Evolutionary conservation across 1,284 basidiomycete genomes (phyloP).

Genomic region (Trametes sp.): DNA sequence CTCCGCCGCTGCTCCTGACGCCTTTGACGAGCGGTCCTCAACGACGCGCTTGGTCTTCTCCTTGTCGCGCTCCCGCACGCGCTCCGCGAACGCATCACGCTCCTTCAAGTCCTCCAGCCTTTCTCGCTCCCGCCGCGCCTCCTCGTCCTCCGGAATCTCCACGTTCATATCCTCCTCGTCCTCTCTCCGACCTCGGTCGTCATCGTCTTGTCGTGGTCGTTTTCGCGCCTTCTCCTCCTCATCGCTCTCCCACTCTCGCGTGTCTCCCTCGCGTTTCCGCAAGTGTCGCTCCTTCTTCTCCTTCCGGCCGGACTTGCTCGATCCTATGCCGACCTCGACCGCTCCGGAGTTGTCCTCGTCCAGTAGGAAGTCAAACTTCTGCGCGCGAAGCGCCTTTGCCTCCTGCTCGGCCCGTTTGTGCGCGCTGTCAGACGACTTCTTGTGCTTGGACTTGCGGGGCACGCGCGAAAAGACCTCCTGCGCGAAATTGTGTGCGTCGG

Average conservation of each 20-base stretch:
- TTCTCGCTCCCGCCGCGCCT: conserved; percentile 75
- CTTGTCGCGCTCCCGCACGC: conserved; percentile 85
- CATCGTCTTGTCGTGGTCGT: conserved; percentile 60
- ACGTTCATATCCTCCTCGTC: conserved; percentile 48
- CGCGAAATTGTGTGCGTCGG: conserved; percentile 84
- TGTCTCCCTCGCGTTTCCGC: conserved; percentile 83
- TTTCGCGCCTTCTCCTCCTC: conserved; percentile 84
- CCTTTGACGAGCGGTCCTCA: conserved; percentile 87
- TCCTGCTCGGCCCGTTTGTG: conserved; percentile 76
- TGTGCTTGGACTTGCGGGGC: conserved; percentile 77
- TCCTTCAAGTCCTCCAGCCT: conserved; percentile 84
- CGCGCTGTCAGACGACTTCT: conserved; percentile 59
- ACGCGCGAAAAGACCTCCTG: conserved; percentile 79
- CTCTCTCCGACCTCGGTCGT: conserved; percentile 45
- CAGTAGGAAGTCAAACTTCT: conserved; percentile 81
- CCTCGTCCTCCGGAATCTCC: conserved; percentile 76
- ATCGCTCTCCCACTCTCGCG: conserved; percentile 86
- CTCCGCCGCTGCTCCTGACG: conserved; percentile 78
- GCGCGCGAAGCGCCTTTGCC: conserved; percentile 70
- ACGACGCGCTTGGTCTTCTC: conserved; percentile 92
- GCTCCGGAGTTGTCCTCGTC: conserved; percentile 70
- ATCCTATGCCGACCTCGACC: conserved; percentile 44
- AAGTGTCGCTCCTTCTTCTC: conserved; percentile 69
- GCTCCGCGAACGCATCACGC: conserved; percentile 92
- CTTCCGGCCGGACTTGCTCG: conserved; percentile 53